These are phyloP conservation scores for Penicillium canescens DNA, from an alignment of 495 filamentous ascomycete genomes.

Conservation along the genomic window DNA sequence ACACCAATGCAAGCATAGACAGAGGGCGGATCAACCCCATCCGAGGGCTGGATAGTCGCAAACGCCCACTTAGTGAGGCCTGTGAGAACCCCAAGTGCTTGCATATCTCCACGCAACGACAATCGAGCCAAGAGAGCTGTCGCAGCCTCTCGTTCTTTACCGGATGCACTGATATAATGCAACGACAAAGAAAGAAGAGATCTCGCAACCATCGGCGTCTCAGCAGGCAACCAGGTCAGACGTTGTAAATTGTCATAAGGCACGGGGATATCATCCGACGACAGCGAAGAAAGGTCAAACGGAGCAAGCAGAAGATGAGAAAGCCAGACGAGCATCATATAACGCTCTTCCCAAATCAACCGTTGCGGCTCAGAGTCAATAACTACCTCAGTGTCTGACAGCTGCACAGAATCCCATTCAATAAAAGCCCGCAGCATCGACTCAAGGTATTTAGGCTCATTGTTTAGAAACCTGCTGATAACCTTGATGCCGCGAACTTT, in stretches of 20 bases:
- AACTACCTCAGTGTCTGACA: constrained; percentile 7
- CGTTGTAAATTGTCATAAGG: constrained; percentile 27
- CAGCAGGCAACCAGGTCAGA: constrained; percentile 22
- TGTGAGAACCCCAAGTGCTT: constrained; percentile 66
- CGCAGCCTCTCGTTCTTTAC: constrained; percentile 87
- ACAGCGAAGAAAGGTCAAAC: constrained; percentile 86
- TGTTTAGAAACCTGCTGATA: constrained; percentile 83
- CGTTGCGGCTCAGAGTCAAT: constrained; percentile 12
- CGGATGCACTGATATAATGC: constrained; percentile 67
- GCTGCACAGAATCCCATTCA: constrained; percentile 35
- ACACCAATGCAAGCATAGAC: constrained; percentile 69
- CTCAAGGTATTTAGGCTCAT: constrained; percentile 83
- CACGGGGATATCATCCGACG: constrained; percentile 52
- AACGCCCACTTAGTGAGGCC: constrained; percentile 69
- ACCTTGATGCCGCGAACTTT: constrained; percentile 94
- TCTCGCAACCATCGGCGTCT: constrained; percentile 67
- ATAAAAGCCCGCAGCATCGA: constrained; percentile 69
- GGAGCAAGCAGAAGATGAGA: constrained; percentile 90
- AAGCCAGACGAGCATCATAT: constrained; percentile 87
- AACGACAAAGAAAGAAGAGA: constrained; percentile 71
- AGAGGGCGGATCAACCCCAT: constrained; percentile 30
- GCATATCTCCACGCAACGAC: constrained; percentile 85
- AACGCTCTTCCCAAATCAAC: constrained; percentile 83
- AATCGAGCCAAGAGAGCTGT: constrained; percentile 78
- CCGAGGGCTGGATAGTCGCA: constrained; percentile 44